Base-by-base conservation (phyloP, 2,329 filamentous ascomycete genomes). In the Paradendryphiella salina region DNA sequence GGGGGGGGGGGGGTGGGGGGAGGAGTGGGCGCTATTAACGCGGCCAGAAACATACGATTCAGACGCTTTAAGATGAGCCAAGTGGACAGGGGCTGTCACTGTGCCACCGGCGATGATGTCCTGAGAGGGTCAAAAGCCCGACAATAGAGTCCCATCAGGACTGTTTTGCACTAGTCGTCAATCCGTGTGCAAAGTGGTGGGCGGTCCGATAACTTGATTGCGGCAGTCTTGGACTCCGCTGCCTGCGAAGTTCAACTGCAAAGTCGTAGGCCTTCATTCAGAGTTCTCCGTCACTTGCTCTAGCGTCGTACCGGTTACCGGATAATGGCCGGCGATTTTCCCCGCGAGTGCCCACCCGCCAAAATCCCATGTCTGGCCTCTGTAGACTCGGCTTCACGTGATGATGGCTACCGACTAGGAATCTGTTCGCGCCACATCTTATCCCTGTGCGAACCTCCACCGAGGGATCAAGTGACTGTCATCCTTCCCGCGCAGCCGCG, bases 401-500 rank as follows among this genome's bases (percentile, higher is more conserved):
- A 39, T 33, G n/a, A 31, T 15, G 17, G 34, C 31, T 23, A 34
- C 13, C 37, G 14, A 28, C 23, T 17, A 14, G 18, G 4, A 36
- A n/a, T 45, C 20, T 38, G 39, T 38, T 18, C 17, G 15, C 20
- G 33, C 41, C 46, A 38, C 36, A 40, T 46, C 41, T 14, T 36
- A 39, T 49, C 34, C 50, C 40, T 44, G 38, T 21, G 39, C 10
- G 31, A 33, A 37, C 18, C 20, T 35, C 18, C n/a, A 48, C 31
- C 35, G 49, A 56, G 58, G 52, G 50, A 60, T 61, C 60, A 61
- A 62, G 53, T 63, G 59, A 63, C 56, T 54, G 42, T 47, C 63
- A 67, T 71, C 67, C 68, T 70, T 70, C 67, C 68, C 66, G 68
- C 58, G 43, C 56, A 59, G 49, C 60, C 63, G 57, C 52, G 51